phyloP scores from a whole-genome alignment of 345 rosid species.

The Camelina neglecta region DNA sequence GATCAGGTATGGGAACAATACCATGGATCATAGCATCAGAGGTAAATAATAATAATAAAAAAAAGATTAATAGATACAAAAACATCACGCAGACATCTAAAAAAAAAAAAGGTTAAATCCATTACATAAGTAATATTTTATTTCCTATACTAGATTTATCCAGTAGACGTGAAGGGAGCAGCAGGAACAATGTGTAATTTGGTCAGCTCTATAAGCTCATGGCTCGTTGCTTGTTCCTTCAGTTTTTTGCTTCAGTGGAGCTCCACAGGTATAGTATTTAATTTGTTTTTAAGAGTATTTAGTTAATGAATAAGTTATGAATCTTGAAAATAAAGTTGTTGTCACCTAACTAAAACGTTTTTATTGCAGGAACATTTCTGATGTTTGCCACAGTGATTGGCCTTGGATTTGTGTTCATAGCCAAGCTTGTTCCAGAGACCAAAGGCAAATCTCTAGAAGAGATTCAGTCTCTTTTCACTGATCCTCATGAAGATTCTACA shows the following conservation, averaged over 20 bases:
- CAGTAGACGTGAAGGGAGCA: conserved; percentile 59
- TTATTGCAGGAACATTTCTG: conserved; percentile 51
- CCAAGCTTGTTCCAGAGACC: conserved; percentile 59
- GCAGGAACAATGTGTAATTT: conserved; percentile 61
- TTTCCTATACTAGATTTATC: conserved; percentile 47
- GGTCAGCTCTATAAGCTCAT: conserved; percentile 55
- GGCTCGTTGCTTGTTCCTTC: conserved; percentile 56
- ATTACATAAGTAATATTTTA: not conserved
- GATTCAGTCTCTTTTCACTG: conserved; percentile 45
- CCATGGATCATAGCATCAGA: conserved; percentile 57
- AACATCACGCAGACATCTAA: not conserved
- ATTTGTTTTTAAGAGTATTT: not conserved
- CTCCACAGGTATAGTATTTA: conserved; percentile 45
- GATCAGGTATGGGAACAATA: conserved; percentile 54
- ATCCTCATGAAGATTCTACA: conserved; percentile 22
- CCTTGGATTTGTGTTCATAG: conserved; percentile 49
- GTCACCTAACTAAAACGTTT: not conserved
- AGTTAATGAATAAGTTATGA: not conserved
- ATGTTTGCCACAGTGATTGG: conserved; percentile 43
- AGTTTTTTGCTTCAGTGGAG: conserved; percentile 60
- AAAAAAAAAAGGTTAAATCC: not conserved
- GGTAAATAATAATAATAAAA: conserved; percentile 27
- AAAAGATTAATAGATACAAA: too few relatives aligned
- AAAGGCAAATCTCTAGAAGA: conserved; percentile 62
- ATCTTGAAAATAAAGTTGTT: not conserved